Conservation (phyloP, 192 early-diverging fungal genomes). For the Neocallimastix lanati region DNA sequence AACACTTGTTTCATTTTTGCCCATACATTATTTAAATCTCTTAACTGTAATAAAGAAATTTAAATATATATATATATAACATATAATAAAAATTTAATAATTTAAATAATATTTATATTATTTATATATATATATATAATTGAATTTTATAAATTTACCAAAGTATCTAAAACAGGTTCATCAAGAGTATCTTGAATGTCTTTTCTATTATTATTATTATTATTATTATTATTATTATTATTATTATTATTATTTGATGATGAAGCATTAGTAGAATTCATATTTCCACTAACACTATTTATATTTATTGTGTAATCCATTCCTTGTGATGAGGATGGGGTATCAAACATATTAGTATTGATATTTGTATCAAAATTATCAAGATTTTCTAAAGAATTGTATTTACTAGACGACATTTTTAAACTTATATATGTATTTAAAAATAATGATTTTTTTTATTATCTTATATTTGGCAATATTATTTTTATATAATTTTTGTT, state of each 20-base stretch:
- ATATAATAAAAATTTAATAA: too few species aligned
- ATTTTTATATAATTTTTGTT: too few species aligned
- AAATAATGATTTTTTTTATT: too few species aligned
- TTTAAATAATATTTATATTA: too few species aligned
- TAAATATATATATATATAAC: too few species aligned
- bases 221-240: too few species aligned
- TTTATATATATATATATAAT: too few species aligned
- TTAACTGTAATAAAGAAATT: too few species aligned
- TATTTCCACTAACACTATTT: not conserved
- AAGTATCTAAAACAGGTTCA: conserved; percentile 82
- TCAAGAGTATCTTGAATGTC: conserved; percentile 54
- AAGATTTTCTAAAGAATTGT: not conserved
- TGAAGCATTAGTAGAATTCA: not conserved
- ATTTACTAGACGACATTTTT: not conserved
- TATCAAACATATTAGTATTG: not conserved
- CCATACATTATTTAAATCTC: conserved; percentile 30
- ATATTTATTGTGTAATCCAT: not conserved
- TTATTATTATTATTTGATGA: not conserved
- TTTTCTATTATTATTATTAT: not conserved
- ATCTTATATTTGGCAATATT: too few species aligned
- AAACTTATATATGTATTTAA: too few species aligned
- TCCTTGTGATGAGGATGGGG: not conserved
- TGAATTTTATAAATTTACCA: conserved; percentile 43
- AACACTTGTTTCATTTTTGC: conserved; percentile 54
- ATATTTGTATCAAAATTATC: not conserved